Evolutionary conservation across 441 rosid species (phyloP), one percentile per base, ranked within the genome.

Genomic region (Populus hybrid): DNA sequence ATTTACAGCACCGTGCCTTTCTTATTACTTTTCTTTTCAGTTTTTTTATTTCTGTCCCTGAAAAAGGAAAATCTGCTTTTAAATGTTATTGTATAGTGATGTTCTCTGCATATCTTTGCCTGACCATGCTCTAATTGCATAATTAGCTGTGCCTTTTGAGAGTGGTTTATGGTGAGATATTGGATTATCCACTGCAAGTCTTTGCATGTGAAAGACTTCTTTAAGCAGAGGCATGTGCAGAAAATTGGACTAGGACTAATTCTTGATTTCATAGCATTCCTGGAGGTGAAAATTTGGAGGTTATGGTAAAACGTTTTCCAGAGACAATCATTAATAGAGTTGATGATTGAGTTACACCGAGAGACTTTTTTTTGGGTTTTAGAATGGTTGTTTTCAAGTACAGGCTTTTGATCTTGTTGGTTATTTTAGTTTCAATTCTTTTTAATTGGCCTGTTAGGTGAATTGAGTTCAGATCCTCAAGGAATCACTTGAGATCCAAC

Each of bases 1-100:
- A 69, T 72, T 70, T 80, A 67, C 73, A 72, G 10, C 70, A 69
- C 34, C 10, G 36, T 75, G 53, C 74, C 16, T 6, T 84, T 75
- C 53, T 28, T 67, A 57, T 53, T 75, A 34, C 30, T 34, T 61
- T 46, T 32, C 71, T 36, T 69, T 34, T 42, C 42, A 36, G 10
- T 61, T 16, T 76, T 30, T 10, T 73, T 76, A 30, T 20, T 76
- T 76, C 24, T 57, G 20, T 46, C 57, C 57, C 57, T 46, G 7
- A 14, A 46, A 46, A 46, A 46, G 20, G 20, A 14, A 46, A 46
- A 23, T 24, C 3, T 26, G n/a, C 67, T 63, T 63, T 24, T 34
- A 11, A 42, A 71, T 28, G 67, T 36, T 5, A 18, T 57, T 50
- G n/a, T 10, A 24, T 8, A 70, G 32, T n/a, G 53, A 9, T 28